Conservation (phyloP, 2,329 filamentous ascomycete species). For the Chrysoporthe austroafricana region DNA sequence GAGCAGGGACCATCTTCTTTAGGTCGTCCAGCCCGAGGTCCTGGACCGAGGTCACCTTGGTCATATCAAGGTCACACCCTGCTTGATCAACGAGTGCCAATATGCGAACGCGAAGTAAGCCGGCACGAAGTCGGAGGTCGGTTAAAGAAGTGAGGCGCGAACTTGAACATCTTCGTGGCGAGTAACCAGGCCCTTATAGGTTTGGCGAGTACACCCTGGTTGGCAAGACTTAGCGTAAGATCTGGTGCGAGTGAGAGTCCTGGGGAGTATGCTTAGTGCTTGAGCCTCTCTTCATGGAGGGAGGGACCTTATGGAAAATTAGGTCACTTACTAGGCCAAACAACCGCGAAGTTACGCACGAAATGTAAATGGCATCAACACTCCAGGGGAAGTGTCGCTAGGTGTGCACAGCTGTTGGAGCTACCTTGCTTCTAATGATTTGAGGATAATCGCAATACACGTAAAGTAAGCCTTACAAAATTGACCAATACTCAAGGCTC, state of each 20-base stretch:
- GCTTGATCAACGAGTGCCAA: slow-evolving; percentile 60
- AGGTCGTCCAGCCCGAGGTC: not conserved
- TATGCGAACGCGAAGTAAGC: slow-evolving; percentile 60
- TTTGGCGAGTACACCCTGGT: slow-evolving; percentile 1
- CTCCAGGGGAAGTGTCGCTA: slow-evolving; percentile 54
- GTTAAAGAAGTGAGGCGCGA: slow-evolving; percentile 54
- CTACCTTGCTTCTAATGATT: too few species aligned
- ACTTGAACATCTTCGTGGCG: slow-evolving; percentile 60
- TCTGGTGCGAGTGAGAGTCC: slow-evolving; percentile 32
- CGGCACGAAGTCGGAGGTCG: slow-evolving; percentile 54
- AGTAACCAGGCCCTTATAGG: slow-evolving; percentile 51
- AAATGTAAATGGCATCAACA: slow-evolving; percentile 59
- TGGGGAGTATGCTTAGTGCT: slow-evolving; percentile 6
- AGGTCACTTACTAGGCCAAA: slow-evolving; percentile 45
- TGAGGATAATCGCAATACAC: too few species aligned
- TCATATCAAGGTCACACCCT: slow-evolving; percentile 44
- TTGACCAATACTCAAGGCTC: too few species aligned
- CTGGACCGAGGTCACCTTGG: not conserved
- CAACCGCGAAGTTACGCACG: slow-evolving; percentile 59
- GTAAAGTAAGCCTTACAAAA: too few species aligned
- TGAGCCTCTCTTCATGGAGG: too few species aligned
- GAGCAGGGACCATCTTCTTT: not conserved
- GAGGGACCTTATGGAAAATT: too few species aligned
- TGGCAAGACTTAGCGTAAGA: slow-evolving; percentile 23
- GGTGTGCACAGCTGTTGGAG: slow-evolving; percentile 31